Evolutionary conservation across 1,284 basidiomycete genomes (phyloP).

Genomic region (Ceratobasidium papillatum): DNA sequence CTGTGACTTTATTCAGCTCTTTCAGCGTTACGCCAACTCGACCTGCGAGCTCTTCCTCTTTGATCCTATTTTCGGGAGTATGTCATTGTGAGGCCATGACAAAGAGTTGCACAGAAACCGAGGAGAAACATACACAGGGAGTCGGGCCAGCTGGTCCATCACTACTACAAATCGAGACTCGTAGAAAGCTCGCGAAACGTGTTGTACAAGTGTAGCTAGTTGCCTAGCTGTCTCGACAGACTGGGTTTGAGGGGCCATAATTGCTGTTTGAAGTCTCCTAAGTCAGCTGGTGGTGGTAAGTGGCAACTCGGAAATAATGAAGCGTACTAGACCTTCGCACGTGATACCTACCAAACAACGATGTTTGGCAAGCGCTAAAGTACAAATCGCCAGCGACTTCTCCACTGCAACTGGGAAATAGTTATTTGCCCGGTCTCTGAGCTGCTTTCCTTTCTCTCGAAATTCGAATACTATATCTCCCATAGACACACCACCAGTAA

Average conservation of each 20-base stretch:
- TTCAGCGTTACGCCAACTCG: conserved; percentile 89
- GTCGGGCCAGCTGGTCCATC: conserved; percentile 89
- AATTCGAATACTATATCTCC: too few relatives aligned
- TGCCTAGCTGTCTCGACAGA: conserved; percentile 42
- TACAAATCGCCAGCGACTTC: neutral
- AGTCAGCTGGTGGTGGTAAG: neutral
- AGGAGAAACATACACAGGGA: conserved; percentile 82
- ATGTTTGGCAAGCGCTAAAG: neutral
- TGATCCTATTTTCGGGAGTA: conserved; percentile 55
- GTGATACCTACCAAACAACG: neutral
- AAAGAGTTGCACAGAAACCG: conserved; percentile 18
- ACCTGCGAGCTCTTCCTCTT: conserved; percentile 90
- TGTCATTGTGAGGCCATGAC: conserved; percentile 22
- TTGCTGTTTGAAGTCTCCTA: neutral
- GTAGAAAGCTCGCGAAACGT: conserved; percentile 94
- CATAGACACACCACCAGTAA: too few relatives aligned
- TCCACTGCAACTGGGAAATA: too few relatives aligned
- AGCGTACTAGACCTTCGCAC: neutral
- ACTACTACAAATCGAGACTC: conserved; percentile 91
- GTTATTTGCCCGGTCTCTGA: too few relatives aligned
- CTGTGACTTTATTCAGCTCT: conserved; percentile 92
- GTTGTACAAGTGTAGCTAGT: conserved; percentile 74
- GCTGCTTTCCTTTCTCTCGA: too few relatives aligned
- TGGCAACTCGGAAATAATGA: neutral
- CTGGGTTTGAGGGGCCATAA: conserved; percentile 15